phyloP scores from a whole-genome alignment of 148 eudicot genomes.

The Rhododendron simsii region DNA sequence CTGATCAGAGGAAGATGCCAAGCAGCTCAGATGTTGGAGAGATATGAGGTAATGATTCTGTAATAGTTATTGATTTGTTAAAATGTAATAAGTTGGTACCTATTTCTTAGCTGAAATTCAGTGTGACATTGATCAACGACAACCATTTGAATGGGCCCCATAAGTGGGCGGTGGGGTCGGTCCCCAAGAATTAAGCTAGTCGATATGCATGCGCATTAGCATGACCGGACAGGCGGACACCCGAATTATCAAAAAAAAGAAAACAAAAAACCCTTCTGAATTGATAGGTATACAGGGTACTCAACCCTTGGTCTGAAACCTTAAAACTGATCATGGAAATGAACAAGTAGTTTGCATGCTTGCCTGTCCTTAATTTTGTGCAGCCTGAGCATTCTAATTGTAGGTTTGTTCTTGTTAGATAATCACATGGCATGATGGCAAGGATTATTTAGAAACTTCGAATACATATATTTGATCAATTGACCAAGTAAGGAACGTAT shows the following conservation, averaged over 20 bases:
- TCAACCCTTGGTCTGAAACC: background rate
- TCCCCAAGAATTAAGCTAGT: too few relatives aligned
- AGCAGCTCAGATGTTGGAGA: conserved; percentile 12
- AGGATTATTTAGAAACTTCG: too few relatives aligned
- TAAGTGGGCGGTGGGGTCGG: too few relatives aligned
- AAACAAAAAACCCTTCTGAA: background rate
- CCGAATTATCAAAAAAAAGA: too few relatives aligned
- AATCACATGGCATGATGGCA: background rate
- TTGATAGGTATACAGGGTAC: background rate
- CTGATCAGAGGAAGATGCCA: conserved; percentile 12
- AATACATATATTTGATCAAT: too few relatives aligned
- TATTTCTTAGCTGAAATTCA: background rate
- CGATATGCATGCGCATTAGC: too few relatives aligned
- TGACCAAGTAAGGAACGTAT: too few relatives aligned
- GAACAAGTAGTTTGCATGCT: background rate
- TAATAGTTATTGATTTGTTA: background rate
- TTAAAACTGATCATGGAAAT: background rate
- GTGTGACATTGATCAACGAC: background rate
- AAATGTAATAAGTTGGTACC: background rate
- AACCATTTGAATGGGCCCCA: background rate
- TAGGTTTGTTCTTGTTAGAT: background rate
- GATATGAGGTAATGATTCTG: conserved; percentile 10
- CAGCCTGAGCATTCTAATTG: background rate
- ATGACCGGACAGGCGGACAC: too few relatives aligned
- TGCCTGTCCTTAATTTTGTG: background rate